Percentiles rank a stretch among this genome's conserved stretches.
Conservation (phyloP, 805 yeast species). For the Barnettozyma vustinii region DNA sequence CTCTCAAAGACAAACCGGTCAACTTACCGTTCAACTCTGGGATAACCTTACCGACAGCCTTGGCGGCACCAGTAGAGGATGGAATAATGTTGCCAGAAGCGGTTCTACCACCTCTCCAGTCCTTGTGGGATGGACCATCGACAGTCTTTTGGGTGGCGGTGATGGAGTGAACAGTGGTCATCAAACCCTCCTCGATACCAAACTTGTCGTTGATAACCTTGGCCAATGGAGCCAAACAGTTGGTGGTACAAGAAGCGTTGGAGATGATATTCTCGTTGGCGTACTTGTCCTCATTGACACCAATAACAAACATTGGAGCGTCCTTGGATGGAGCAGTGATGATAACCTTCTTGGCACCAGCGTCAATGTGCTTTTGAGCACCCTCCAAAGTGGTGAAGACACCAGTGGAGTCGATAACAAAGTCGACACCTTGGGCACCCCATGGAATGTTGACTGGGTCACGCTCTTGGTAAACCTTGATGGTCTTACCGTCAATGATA, state of each 20-base stretch:
- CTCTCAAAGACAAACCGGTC: conserved; percentile 72
- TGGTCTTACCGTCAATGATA: conserved; percentile 46
- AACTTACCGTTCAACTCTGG: conserved; percentile 68
- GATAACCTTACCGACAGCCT: conserved; percentile 71
- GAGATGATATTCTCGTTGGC: conserved; percentile 55
- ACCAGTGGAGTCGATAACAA: conserved; percentile 69
- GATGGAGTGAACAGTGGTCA: conserved; percentile 71
- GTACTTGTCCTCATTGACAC: conserved; percentile 62
- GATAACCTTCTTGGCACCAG: conserved; percentile 70
- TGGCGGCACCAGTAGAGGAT: conserved; percentile 74
- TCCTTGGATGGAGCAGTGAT: conserved; percentile 69
- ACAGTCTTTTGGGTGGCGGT: conserved; percentile 72
- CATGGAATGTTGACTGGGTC: conserved; percentile 67
- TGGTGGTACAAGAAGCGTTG: conserved; percentile 71
- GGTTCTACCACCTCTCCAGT: conserved; percentile 79
- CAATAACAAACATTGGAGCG: conserved; percentile 71
- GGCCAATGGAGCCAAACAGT: conserved; percentile 71
- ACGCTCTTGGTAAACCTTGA: conserved; percentile 54
- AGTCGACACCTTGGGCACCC: conserved; percentile 58
- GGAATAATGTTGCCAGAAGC: conserved; percentile 74
- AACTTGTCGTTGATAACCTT: conserved; percentile 60
- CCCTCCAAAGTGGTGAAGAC: conserved; percentile 61
- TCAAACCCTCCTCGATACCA: conserved; percentile 69
- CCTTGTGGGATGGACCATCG: conserved; percentile 74
- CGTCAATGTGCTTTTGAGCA: conserved; percentile 64